These are phyloP conservation scores for Cordyceps tenuipes DNA, from an alignment of 2,329 filamentous ascomycete species.

Conservation along the genomic window DNA sequence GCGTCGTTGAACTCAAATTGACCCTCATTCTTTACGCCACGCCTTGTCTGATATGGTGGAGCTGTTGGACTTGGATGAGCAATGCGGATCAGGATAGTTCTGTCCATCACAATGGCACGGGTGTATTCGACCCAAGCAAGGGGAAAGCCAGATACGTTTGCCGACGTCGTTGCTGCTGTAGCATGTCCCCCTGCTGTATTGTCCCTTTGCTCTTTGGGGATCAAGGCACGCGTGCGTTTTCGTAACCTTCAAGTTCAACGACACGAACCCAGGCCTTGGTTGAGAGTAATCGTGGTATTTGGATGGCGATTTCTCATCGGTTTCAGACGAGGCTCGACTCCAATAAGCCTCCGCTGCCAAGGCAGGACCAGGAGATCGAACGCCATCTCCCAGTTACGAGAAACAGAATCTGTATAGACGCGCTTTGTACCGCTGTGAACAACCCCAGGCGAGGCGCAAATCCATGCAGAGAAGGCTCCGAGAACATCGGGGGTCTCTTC, in stretches of 20 bases:
- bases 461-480: conserved; percentile 2
- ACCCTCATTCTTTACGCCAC: background rate
- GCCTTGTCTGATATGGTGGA: background rate
- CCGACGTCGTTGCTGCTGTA: too few species aligned
- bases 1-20: background rate
- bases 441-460: background rate
- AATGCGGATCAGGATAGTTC: background rate
- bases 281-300: too few species aligned
- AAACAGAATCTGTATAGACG: background rate
- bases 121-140: too few species aligned
- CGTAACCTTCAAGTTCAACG: background rate
- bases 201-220: too few species aligned
- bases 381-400: background rate
- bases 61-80: background rate
- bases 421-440: background rate
- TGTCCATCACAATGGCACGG: too few species aligned
- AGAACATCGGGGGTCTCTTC: conserved; percentile 3
- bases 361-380: background rate
- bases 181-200: too few species aligned
- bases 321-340: background rate
- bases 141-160: too few species aligned
- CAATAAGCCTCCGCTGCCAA: background rate
- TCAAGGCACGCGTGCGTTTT: too few species aligned
- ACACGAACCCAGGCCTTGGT: too few species aligned
- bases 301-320: too few species aligned